Conservation (phyloP, 805 yeast species). For the Saccharomycopsis amapae region DNA sequence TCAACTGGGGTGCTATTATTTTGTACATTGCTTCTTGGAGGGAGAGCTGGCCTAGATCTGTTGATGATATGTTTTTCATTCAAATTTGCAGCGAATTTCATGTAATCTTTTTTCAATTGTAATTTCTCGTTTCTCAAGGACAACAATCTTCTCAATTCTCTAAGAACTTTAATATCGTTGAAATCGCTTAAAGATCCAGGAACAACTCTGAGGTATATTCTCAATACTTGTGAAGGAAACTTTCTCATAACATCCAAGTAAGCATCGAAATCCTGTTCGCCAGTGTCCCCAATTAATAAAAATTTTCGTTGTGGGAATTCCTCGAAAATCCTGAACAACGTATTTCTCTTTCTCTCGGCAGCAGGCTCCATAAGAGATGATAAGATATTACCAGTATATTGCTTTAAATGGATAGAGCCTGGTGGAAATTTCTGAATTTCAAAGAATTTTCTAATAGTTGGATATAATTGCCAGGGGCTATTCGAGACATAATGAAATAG, state of each 20-base stretch:
- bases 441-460: conserved; percentile 47
- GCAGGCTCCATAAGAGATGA: conserved; percentile 83
- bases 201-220: conserved; percentile 77
- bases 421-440: conserved; percentile 51
- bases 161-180: conserved; percentile 27
- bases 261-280: conserved; percentile 92
- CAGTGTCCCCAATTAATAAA: conserved; percentile 88
- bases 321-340: conserved; percentile 51
- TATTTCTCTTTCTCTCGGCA: conserved; percentile 65
- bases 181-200: conserved; percentile 56
- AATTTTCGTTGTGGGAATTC: conserved; percentile 78
- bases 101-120: conserved; percentile 6
- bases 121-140: conserved; percentile 6
- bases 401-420: conserved; percentile 83
- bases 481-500: conserved; percentile 92
- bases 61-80: background rate
- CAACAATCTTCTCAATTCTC: conserved; percentile 13
- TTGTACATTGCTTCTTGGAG: conserved; percentile 5
- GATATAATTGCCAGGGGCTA: conserved; percentile 86
- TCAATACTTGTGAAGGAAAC: conserved; percentile 58
- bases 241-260: conserved; percentile 60
- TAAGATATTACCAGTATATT: conserved; percentile 59
- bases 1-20: background rate
- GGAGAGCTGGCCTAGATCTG: conserved; percentile 9
- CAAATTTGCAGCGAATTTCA: conserved; percentile 3